A percentile compares a stretch with the other conserved stretches of the same genome.
Conservation (phyloP, 257 asterid genomes). For the Solanum gracilifrons region DNA sequence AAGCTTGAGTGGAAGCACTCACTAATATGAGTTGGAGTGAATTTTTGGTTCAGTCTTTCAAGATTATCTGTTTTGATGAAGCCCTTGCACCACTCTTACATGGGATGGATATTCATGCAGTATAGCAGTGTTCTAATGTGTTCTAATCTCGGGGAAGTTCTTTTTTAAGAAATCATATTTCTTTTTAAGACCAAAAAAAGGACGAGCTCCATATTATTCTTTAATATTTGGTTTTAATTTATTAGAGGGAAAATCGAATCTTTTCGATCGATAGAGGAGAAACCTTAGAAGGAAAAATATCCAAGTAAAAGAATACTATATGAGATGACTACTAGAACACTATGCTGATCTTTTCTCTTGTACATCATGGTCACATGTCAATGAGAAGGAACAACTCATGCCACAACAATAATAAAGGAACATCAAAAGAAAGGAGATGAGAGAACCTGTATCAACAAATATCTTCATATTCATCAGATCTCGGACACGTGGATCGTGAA, state of each 20-base stretch:
- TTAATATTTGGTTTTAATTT: background rate
- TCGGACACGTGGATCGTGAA: constrained; percentile 86
- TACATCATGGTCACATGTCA: background rate
- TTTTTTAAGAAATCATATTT: background rate
- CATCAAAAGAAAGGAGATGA: constrained; percentile 6
- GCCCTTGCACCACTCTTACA: background rate
- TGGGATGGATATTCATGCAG: background rate
- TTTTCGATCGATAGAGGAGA: background rate
- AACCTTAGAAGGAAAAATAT: background rate
- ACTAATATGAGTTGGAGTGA: background rate
- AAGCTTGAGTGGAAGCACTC: background rate
- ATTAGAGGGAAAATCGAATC: background rate
- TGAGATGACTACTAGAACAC: background rate
- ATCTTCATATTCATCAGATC: constrained; percentile 92
- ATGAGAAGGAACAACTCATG: background rate
- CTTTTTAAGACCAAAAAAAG: background rate
- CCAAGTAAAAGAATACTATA: background rate
- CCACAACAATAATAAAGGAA: background rate
- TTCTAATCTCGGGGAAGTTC: background rate
- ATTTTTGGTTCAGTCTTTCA: background rate
- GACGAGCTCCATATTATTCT: background rate
- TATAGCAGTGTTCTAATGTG: background rate
- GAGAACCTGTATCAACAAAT: constrained; percentile 93
- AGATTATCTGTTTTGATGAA: background rate
- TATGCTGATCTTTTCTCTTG: background rate